phyloP scores from a whole-genome alignment of 148 eudicot species.

The Beta vulgaris region DNA sequence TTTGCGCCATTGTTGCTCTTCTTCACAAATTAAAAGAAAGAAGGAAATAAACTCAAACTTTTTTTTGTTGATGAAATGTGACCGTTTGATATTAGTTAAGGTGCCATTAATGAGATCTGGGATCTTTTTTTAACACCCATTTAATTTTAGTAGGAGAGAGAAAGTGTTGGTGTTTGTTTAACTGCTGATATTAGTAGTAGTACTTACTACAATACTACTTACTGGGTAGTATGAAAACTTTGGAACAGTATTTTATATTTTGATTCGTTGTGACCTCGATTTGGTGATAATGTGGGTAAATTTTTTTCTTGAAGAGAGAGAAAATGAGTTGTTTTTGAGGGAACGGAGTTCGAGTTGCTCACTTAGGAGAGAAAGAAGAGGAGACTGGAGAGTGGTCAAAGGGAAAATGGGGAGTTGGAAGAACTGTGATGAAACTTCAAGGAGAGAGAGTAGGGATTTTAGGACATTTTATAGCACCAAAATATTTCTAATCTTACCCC shows the following conservation, averaged over 20 bases:
- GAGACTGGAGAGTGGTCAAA: not conserved
- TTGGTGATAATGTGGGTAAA: conserved; percentile 17
- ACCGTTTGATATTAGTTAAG: conserved; percentile 16
- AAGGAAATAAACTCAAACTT: no score
- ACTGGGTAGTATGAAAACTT: not conserved
- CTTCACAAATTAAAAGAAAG: no score
- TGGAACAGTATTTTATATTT: no score
- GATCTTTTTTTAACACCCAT: not conserved
- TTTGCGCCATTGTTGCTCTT: conserved; percentile 38
- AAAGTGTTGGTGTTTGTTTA: not conserved
- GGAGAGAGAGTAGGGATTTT: conserved; percentile 15
- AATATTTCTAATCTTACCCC: not conserved
- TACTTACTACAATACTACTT: not conserved
- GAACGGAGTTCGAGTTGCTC: conserved; percentile 6
- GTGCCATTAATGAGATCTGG: conserved; percentile 23
- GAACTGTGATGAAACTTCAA: conserved; percentile 19
- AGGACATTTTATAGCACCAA: conserved; percentile 12
- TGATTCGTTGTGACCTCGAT: conserved; percentile 5
- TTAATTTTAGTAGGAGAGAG: no score
- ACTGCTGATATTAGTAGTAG: not conserved
- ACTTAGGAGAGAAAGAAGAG: not conserved
- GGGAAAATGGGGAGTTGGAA: not conserved
- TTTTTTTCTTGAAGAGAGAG: no score
- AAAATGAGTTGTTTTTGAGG: not conserved
- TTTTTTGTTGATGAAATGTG: not conserved